These are phyloP conservation scores for Malus hybrid DNA, from an alignment of 331 rosid genomes.

Conservation along the genomic window DNA sequence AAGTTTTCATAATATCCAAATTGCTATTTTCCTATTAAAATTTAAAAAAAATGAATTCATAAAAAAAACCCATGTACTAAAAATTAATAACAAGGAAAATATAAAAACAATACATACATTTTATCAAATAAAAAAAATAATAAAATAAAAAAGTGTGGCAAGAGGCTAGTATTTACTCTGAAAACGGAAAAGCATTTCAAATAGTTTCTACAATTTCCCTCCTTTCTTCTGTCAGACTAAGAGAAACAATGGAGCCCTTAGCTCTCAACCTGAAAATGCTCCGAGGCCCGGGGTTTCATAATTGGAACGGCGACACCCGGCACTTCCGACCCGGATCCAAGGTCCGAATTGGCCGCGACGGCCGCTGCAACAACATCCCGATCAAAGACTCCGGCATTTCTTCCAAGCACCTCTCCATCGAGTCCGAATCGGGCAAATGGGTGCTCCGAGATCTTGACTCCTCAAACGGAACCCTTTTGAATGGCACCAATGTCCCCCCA, in stretches of 20 bases:
- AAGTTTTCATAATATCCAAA: no score
- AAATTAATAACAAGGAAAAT: no score
- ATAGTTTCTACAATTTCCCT: neutral
- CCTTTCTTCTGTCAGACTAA: neutral
- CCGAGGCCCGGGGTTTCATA: constrained; percentile 37
- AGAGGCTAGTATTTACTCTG: neutral
- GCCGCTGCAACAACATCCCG: constrained; percentile 50
- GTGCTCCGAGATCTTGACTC: constrained; percentile 59
- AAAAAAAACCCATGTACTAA: no score
- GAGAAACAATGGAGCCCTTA: constrained; percentile 22
- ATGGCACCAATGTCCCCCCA: constrained; percentile 23
- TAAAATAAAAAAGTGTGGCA: no score
- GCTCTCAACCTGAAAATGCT: constrained; percentile 34
- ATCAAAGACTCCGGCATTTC: constrained; percentile 76
- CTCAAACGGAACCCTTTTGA: constrained; percentile 71
- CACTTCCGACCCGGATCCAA: constrained; percentile 28
- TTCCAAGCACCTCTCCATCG: constrained; percentile 60
- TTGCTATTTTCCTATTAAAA: no score
- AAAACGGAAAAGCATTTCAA: constrained; percentile 1
- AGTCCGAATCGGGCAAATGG: constrained; percentile 37
- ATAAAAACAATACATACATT: no score
- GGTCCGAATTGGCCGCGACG: constrained; percentile 45
- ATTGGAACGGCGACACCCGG: constrained; percentile 38
- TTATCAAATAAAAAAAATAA: no score
- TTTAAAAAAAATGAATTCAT: no score